Base-by-base conservation (phyloP, 176 grass and related monocot genomes). In the Juncus effusus region DNA sequence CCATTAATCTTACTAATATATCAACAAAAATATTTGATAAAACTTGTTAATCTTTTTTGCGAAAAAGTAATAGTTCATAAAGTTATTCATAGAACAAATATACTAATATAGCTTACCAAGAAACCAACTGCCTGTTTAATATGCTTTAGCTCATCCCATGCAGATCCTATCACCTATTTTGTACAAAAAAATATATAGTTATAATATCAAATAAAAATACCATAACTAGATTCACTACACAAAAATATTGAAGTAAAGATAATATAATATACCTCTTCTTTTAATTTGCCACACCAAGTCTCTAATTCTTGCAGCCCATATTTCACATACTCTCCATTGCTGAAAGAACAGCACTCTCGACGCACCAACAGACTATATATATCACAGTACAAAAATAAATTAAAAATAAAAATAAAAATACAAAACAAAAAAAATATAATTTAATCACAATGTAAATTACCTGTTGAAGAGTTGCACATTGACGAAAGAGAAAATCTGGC, bases 321-420 rank as follows among this genome's bases (percentile, higher is more conserved):
- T 65, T 97, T 97, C 68, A 97, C 82, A 77, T 92, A 97, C 75
- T 97, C 88, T 54, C 94, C 94, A 56, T 92, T 97, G 80, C 94
- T 97, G 54, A 97, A 97, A 67, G 94, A 97, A 74, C 94, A 97
- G 56, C 88, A 97, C 62, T 97, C 94, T 60, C 77, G 77, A 6
- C 83, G 78, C 64, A 92, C 73, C 3, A 92, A 88, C 69, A 97
- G 82, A 75, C 94, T 97, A 49, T 9, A 71, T 65, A 70, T 38
- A 85, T 35, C 10, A 47, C 35, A 70, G 8, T 39, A 67, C 28
- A 40, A 15, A 14, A 40, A 73, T 61, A 70, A 55, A 13, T 13
- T 63, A 40, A 63, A 40, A n/a, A 54, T 16, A 28, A 76, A 59
- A 42, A n/a, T 12, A 28, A 12, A 38, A 38, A 2, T 40, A 74